Evolutionary conservation across 176 grass and related monocot genomes (phyloP), one percentile per base, ranked within the genome.

Genomic region (Hordeum marinum): DNA sequence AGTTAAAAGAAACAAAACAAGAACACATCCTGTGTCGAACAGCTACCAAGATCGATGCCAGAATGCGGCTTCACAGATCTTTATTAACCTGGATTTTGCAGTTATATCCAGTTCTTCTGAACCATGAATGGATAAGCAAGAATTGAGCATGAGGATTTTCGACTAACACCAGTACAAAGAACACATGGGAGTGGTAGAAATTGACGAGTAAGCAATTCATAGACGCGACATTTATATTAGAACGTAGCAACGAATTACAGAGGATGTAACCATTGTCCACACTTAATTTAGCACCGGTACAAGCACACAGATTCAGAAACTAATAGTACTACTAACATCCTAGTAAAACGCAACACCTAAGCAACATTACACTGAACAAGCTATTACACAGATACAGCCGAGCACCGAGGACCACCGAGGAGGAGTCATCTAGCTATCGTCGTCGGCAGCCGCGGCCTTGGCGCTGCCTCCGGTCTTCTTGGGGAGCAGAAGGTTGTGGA

Each of bases 401-500:
- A 68, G 6, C 48, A 62, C 40, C 39, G 27, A 15, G 66, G 29
- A 31, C 26, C 69, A 1, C 31, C 7, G 1, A 11, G 14, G 8
- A 32, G 13, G 9, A 7, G 25, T 26, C 36, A 75, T 89, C 71
- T 95, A 90, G 60, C 21, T 87, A n/a, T 92, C 90, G 60, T 95
- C 93, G 5, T 95, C 93, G 1, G 70, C 93, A 3, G 93, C 80
- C 1, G 82, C 96, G 6, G 96, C 87, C 94, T 99, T 99, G 72
- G 88, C 91, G 25, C 84, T 83, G 24, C 88, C 78, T 0, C 89
- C 89, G 0, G 85, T 23, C 86, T 99, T 99, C 90, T 99, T 99
- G 72, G 96, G 96, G 46, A 99, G 91, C 13, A 99, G 91, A 41
- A 99, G 83, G 81, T 99, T 99, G 86, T 99, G 96, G 83, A 99